Base-by-base conservation (phyloP, 305 asterid genomes). In the Salvia sclarea region DNA sequence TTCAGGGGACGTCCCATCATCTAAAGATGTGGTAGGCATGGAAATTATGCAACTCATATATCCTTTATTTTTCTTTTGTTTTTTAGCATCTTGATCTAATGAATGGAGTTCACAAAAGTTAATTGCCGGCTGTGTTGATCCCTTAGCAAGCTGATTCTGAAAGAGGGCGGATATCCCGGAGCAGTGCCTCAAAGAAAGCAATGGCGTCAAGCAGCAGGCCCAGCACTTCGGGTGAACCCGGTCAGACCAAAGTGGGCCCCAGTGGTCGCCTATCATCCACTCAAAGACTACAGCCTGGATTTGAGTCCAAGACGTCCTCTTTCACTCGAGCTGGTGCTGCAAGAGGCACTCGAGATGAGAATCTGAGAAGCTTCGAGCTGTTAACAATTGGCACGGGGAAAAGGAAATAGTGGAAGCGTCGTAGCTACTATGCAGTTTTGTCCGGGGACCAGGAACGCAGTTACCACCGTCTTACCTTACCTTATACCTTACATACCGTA, bases 321-420 rank as follows among this genome's bases (percentile, higher is more conserved):
- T 91, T 83, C 28, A 73, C 87, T 45, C 95, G 97, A 20, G 53
- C 82, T 53, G 66, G 50, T 35, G 78, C 81, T 54, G 17, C 88
- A 48, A 88, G 87, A 74, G 90, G 89, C 24, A 69, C 72, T 31
- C 87, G 91, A 14, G 95, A 91, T 38, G 96, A 94, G 44, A 53
- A 96, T 69, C 93, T 92, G 6, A 74, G 96, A 74, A 89, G 96
- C 91, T 92, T 92, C 52, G 98, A 92, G 83, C 83, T 88, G 71
- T 79, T 90, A 55, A 84, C 95, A 13, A 86, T 90, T 45, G 93
- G 95, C 71, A 18, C 76, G 0, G 83, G 78, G 45, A 80, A 74
- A 59, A 77, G 85, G 61, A 80, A 80, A 54, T 76, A 66, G 66
- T 55, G 38, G 12, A n/a, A n/a, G 49, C 28, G 20, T 45, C 21